These are phyloP conservation scores for Fusarium nodosum DNA, from an alignment of 2,329 filamentous ascomycete species.

Conservation along the genomic window DNA sequence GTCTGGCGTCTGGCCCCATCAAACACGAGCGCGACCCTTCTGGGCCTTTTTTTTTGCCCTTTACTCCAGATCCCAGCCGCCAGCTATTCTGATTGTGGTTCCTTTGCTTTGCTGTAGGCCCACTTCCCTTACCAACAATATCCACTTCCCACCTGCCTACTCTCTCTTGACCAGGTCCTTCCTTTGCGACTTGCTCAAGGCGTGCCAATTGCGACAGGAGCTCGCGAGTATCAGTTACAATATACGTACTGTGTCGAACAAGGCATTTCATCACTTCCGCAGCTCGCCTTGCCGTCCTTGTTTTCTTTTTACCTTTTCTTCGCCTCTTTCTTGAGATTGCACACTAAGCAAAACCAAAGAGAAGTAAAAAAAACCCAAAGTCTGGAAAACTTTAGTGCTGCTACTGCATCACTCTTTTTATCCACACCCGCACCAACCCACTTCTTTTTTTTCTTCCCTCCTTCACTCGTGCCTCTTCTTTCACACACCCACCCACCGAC, in stretches of 20 bases:
- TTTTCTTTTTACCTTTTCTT: conserved; percentile 27
- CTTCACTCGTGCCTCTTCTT: conserved; percentile 43
- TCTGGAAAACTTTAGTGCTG: conserved; percentile 34
- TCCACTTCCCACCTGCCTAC: conserved; percentile 46
- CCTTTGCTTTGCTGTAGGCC: conserved; percentile 46
- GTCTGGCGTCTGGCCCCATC: conserved; percentile 51
- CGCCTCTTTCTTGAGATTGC: conserved; percentile 33
- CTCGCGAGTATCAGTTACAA: conserved; percentile 37
- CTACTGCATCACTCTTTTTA: conserved; percentile 38
- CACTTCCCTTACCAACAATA: conserved; percentile 48
- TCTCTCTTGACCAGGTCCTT: conserved; percentile 14
- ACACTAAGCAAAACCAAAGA: conserved; percentile 38
- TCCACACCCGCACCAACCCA: conserved; percentile 45
- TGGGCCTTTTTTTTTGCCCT: conserved; percentile 46
- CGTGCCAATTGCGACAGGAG: conserved; percentile 34
- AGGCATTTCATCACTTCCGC: conserved; percentile 48
- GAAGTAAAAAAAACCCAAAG: conserved; percentile 1
- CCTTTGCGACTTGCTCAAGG: conserved; percentile 29
- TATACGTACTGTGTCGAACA: conserved; percentile 41
- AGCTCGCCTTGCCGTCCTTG: conserved; percentile 6
- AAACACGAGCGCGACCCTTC: conserved; percentile 48
- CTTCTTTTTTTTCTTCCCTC: conserved; percentile 44
- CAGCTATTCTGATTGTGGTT: conserved; percentile 50
- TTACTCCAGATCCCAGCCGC: conserved; percentile 50
- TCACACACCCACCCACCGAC: conserved; percentile 44